These are phyloP conservation scores for Saksenaea vasiformis DNA, from an alignment of 371 early-diverging fungal genomes.

Conservation along the genomic window DNA sequence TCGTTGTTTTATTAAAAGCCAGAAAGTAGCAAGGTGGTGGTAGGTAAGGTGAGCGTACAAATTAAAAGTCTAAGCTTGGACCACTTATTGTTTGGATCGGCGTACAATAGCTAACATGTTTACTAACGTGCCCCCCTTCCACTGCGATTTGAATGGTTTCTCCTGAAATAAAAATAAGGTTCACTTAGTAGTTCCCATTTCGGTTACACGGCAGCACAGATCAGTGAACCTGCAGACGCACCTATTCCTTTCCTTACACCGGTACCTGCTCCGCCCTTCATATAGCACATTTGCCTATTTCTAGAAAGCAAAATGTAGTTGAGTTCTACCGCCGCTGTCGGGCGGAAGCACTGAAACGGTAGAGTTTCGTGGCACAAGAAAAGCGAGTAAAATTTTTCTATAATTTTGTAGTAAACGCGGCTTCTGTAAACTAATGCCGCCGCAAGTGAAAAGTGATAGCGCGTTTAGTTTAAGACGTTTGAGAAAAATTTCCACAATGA, in stretches of 20 bases:
- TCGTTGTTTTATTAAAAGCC: conserved; percentile 1
- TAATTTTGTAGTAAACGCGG: neutral
- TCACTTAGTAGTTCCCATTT: neutral
- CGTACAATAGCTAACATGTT: neutral
- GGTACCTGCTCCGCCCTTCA: neutral
- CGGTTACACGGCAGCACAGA: conserved; percentile 3
- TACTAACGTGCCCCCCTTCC: conserved; percentile 1
- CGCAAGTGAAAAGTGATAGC: too few species aligned
- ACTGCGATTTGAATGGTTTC: neutral
- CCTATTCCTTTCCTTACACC: neutral
- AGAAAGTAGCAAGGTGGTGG: neutral
- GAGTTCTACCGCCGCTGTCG: neutral
- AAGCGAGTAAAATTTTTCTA: neutral
- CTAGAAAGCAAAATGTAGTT: neutral
- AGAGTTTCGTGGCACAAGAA: neutral
- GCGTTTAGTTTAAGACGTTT: too few species aligned
- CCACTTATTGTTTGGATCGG: conserved; percentile 7
- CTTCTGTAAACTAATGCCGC: too few species aligned
- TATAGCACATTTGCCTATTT: conserved; percentile 6
- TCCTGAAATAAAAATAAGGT: neutral
- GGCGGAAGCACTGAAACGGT: neutral
- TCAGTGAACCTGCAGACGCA: conserved; percentile 2
- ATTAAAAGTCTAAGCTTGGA: conserved; percentile 6
- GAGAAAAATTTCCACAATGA: too few species aligned
- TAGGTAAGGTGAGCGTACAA: neutral